These are phyloP conservation scores for Rhytidiadelphus loreus DNA, from an alignment of 225 moss, liverwort and hornwort genomes.

Conservation along the genomic window DNA sequence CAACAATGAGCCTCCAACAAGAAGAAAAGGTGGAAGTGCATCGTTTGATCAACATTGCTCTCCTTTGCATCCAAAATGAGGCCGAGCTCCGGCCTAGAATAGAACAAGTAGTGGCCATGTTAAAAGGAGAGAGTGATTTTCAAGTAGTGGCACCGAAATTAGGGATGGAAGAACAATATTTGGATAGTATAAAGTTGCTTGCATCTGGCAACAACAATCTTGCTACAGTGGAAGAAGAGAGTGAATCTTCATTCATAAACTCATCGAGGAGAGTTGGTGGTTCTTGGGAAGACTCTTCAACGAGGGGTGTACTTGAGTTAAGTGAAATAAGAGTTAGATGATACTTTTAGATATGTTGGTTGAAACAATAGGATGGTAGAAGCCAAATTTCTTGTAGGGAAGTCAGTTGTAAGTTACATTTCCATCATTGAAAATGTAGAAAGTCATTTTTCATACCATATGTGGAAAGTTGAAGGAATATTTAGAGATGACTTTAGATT, in stretches of 20 bases:
- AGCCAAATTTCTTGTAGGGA: no score
- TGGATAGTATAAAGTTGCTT: background rate
- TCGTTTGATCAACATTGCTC: background rate
- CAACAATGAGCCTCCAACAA: background rate
- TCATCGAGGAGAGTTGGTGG: background rate
- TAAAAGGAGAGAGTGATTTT: background rate
- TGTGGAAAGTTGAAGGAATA: background rate
- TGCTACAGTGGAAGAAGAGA: background rate
- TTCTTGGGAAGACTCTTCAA: no score
- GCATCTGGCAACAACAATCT: background rate
- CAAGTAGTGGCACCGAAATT: background rate
- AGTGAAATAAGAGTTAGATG: background rate
- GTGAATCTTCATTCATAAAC: background rate
- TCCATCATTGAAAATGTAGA: background rate
- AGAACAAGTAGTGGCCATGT: background rate
- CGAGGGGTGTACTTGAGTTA: background rate
- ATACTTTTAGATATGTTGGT: no score
- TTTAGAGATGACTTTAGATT: no score
- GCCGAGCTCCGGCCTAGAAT: background rate
- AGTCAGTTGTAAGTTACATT: no score
- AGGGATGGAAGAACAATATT: background rate
- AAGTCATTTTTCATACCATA: background rate
- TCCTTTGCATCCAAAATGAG: background rate
- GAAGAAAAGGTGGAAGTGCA: background rate
- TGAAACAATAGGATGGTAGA: no score